Evolutionary conservation across 176 grass and related monocot genomes (phyloP).

Genomic region (Oryza australiensis): DNA sequence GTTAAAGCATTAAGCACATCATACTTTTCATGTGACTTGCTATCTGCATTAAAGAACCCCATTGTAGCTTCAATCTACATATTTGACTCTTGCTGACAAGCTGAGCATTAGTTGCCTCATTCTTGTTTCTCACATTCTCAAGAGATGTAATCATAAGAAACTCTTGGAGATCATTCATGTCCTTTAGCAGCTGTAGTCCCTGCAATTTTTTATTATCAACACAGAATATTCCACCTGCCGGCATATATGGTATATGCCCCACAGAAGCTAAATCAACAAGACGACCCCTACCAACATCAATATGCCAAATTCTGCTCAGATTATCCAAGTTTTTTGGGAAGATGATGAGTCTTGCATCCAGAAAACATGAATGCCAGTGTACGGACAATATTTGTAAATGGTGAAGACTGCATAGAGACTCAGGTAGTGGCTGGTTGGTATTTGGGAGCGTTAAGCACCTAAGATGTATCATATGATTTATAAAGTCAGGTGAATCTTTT

Average conservation of each 20-base stretch:
- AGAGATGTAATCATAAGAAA: neutral
- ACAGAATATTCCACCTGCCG: neutral
- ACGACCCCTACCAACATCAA: neutral
- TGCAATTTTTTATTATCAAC: neutral
- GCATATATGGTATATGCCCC: neutral
- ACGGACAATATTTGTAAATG: neutral
- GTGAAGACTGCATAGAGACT: neutral
- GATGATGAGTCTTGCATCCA: neutral
- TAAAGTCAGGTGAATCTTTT: neutral
- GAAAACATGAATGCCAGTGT: neutral
- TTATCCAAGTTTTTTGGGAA: neutral
- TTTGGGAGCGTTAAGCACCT: neutral
- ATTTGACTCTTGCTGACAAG: neutral
- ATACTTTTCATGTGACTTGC: neutral
- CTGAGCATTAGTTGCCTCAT: neutral
- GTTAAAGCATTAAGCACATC: neutral
- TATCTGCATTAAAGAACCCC: neutral
- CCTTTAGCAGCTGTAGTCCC: neutral
- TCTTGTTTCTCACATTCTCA: neutral
- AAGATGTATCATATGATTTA: neutral
- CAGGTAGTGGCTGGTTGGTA: neutral
- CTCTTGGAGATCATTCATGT: neutral
- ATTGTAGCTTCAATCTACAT: neutral
- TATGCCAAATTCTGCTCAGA: neutral
- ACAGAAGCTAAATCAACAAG: neutral